A percentile compares a stretch with the other conserved stretches of the same genome.
Conservation (phyloP, 192 early-diverging fungal species). For the Paraglomus brasilianum region DNA sequence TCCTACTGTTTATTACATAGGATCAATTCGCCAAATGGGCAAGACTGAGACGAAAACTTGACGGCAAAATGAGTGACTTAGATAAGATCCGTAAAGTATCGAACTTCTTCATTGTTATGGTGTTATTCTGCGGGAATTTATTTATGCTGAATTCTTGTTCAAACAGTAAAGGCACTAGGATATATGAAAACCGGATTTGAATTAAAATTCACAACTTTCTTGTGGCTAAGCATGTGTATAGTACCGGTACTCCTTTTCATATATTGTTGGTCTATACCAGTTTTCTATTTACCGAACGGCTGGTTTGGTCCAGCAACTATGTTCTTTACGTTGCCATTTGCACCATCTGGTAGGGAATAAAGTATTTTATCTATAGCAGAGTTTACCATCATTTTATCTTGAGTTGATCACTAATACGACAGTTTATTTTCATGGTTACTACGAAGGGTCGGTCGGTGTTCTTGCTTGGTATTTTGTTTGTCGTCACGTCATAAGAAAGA, state of each 20-base stretch:
- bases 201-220: slow-evolving; percentile 68
- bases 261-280: slow-evolving; percentile 65
- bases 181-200: slow-evolving; percentile 72
- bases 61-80: slow-evolving; percentile 67
- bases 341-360: slow-evolving; percentile 57
- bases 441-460: slow-evolving; percentile 71
- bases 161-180: slow-evolving; percentile 55
- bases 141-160: background rate
- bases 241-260: slow-evolving; percentile 61
- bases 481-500: slow-evolving; percentile 46
- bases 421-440: background rate
- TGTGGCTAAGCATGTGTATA: slow-evolving; percentile 65
- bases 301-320: slow-evolving; percentile 77
- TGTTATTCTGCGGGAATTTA: background rate
- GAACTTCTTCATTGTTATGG: background rate
- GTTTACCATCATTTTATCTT: slow-evolving; percentile 9
- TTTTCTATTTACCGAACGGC: slow-evolving; percentile 73
- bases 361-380: background rate
- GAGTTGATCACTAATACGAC: background rate
- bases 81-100: slow-evolving; percentile 58
- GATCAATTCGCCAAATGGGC: slow-evolving; percentile 95
- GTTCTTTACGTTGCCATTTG: slow-evolving; percentile 68
- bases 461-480: slow-evolving; percentile 76
- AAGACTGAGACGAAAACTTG: slow-evolving; percentile 77
- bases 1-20: slow-evolving; percentile 30